These are phyloP conservation scores for Eucalyptus shirleyi DNA, from an alignment of 345 rosid genomes.

Conservation along the genomic window DNA sequence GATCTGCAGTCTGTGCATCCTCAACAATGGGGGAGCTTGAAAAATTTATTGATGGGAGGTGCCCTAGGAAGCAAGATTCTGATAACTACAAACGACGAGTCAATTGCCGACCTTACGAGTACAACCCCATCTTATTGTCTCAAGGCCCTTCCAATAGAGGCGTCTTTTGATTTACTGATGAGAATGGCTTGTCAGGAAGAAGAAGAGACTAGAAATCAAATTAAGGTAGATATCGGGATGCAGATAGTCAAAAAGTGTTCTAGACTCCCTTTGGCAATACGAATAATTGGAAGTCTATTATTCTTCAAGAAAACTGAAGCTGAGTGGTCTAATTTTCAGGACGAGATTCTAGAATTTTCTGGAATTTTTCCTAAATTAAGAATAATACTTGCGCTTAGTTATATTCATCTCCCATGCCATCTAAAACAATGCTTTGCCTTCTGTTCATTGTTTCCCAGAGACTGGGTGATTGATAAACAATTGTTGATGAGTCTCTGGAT, in stretches of 20 bases:
- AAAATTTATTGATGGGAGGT: background rate
- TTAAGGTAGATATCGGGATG: background rate
- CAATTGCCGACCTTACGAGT: fast-evolving
- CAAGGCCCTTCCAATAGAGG: fast-evolving
- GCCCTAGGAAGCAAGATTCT: background rate
- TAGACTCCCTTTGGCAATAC: slow-evolving; percentile 5
- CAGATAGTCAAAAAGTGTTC: background rate
- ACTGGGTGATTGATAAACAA: background rate
- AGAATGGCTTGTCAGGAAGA: background rate
- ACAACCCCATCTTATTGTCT: fast-evolving
- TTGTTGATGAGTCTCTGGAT: background rate
- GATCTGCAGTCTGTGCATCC: fast-evolving
- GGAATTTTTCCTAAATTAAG: too few species aligned
- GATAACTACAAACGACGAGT: fast-evolving
- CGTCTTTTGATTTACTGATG: background rate
- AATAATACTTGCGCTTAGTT: too few species aligned
- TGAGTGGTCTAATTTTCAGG: background rate
- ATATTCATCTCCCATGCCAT: background rate
- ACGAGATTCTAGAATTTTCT: fast-evolving
- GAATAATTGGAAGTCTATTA: background rate
- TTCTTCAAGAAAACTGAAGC: background rate
- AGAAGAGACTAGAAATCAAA: background rate
- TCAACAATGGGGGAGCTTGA: fast-evolving
- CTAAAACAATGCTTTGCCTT: slow-evolving; percentile 3
- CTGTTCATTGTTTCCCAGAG: slow-evolving; percentile 6